Percentiles rank a stretch among this genome's conserved stretches.
Evolutionary conservation across 2,329 filamentous ascomycete species (phyloP).

Genomic region (Torrubiella hemipterigena): DNA sequence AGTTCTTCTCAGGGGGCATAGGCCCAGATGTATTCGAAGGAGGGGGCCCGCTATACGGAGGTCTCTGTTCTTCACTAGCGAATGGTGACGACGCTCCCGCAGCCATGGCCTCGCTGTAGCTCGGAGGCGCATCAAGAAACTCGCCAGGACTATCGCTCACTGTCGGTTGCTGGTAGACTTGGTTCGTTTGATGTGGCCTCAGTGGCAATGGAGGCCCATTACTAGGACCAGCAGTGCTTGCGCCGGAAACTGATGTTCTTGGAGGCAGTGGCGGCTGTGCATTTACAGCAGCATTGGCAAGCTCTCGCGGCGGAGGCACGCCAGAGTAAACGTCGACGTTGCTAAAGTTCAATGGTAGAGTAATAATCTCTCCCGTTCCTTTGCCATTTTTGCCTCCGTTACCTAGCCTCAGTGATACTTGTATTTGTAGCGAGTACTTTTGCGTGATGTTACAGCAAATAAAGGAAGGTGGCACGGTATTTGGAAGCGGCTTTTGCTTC

Average conservation of each 20-base stretch:
- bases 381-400: constrained; percentile 30
- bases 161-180: constrained; percentile 18
- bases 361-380: constrained; percentile 53
- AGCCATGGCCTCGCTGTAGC: constrained; percentile 87
- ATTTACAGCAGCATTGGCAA: constrained; percentile 48
- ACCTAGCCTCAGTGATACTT: constrained; percentile 66
- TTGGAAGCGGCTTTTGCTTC: constrained; percentile 61
- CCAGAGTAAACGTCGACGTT: constrained; percentile 73
- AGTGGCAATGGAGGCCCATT: constrained; percentile 6
- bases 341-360: constrained; percentile 67
- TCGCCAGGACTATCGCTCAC: constrained; percentile 27
- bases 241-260: constrained; percentile 5
- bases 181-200: constrained; percentile 11
- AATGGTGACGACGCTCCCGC: constrained; percentile 59
- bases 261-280: constrained; percentile 17
- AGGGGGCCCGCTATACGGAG: constrained; percentile 54
- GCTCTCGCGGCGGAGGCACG: constrained; percentile 65
- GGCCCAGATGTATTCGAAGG: constrained; percentile 47
- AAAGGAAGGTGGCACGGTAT: constrained; percentile 79
- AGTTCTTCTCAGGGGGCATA: constrained; percentile 29
- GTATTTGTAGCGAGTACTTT: constrained; percentile 70
- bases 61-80: constrained; percentile 46
- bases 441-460: constrained; percentile 77
- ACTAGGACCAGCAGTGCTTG: constrained; percentile 1
- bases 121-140: constrained; percentile 75